phyloP scores from a whole-genome alignment of 108 stramenopile species.

The Cylindrotheca fusiformis region DNA sequence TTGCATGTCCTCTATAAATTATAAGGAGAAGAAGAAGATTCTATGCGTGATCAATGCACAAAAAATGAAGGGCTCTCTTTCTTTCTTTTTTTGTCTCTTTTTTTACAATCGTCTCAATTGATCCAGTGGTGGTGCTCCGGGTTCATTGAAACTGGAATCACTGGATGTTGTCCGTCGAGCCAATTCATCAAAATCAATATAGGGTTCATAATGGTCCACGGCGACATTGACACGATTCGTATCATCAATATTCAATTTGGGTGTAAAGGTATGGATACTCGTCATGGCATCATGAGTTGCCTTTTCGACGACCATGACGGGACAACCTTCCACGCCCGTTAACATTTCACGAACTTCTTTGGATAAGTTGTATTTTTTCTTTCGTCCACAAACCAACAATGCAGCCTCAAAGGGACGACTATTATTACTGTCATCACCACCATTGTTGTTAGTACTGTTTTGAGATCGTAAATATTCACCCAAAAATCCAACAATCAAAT shows the following conservation, averaged over 20 bases:
- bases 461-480: constrained; percentile 72
- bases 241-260: constrained; percentile 90
- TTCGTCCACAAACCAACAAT: constrained; percentile 77
- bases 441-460: constrained; percentile 7
- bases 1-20: too few relatives aligned
- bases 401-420: constrained; percentile 70
- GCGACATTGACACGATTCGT: constrained; percentile 75
- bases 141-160: constrained; percentile 17
- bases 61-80: background rate
- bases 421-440: too few relatives aligned
- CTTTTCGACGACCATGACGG: constrained; percentile 61
- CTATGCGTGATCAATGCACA: background rate
- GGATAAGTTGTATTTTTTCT: constrained; percentile 62
- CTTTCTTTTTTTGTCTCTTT: background rate
- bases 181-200: constrained; percentile 88
- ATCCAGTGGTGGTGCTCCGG: background rate
- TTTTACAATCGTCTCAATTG: constrained; percentile 11
- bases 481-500: constrained; percentile 91
- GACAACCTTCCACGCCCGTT: constrained; percentile 60
- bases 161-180: constrained; percentile 33
- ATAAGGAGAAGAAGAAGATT: too few relatives aligned
- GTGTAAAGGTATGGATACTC: constrained; percentile 78
- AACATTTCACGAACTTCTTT: constrained; percentile 70
- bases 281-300: constrained; percentile 78
- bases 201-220: constrained; percentile 88